phyloP scores from a whole-genome alignment of 164 flowering plant species.

The Piper betle region DNA sequence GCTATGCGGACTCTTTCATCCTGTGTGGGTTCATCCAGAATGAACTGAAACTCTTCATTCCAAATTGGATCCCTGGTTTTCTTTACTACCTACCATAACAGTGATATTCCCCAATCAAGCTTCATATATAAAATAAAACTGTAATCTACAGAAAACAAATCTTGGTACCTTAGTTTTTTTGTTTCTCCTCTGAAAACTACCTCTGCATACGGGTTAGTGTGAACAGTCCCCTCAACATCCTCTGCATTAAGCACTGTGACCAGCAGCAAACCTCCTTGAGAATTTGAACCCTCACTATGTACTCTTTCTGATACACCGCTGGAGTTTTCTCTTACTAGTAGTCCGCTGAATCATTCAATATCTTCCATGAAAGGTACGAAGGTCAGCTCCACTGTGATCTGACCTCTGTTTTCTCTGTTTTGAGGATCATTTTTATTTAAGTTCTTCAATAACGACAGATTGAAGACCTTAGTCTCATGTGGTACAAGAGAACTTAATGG shows the following conservation, averaged over 20 bases:
- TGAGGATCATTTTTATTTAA: constrained; percentile 43
- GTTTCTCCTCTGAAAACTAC: constrained; percentile 50
- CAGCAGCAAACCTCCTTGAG: constrained; percentile 39
- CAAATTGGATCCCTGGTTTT: constrained; percentile 55
- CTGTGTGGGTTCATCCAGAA: constrained; percentile 55
- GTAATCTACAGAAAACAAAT: not conserved
- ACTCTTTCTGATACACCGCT: constrained; percentile 4
- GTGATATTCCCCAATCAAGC: not conserved
- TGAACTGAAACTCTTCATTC: constrained; percentile 69
- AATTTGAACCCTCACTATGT: constrained; percentile 2
- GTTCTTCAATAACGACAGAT: constrained; percentile 49
- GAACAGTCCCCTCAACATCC: constrained; percentile 58
- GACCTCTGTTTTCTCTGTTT: constrained; percentile 42
- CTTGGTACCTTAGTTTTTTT: constrained; percentile 51
- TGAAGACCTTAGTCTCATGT: constrained; percentile 32
- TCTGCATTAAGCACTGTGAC: constrained; percentile 42
- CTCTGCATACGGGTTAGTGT: constrained; percentile 51
- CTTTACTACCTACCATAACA: constrained; percentile 24
- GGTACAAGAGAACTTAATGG: constrained; percentile 47
- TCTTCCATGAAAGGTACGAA: constrained; percentile 49
- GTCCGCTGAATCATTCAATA: constrained; percentile 16
- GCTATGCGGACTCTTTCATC: constrained; percentile 41
- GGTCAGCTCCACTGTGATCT: constrained; percentile 38
- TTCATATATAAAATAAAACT: not conserved
- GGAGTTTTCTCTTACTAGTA: constrained; percentile 14